Evolutionary conservation across 345 rosid species (phyloP).

Genomic region (Microthlaspi erraticum): DNA sequence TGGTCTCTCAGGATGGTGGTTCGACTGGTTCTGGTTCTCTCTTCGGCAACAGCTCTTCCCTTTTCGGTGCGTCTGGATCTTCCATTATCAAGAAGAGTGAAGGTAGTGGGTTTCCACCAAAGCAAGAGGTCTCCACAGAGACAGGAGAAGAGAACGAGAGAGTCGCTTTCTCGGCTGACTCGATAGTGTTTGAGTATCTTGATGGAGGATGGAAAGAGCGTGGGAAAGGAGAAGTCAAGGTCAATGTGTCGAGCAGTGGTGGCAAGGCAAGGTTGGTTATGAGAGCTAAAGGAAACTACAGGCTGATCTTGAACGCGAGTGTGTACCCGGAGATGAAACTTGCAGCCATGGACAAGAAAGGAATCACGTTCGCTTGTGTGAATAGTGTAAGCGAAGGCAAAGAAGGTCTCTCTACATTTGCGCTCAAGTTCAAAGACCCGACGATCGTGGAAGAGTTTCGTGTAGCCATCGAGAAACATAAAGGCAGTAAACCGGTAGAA

Average conservation of each 20-base stretch:
- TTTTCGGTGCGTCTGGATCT: slow-evolving; percentile 56
- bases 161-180: slow-evolving; percentile 77
- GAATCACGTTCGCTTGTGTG: slow-evolving; percentile 87
- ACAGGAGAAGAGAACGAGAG: slow-evolving; percentile 95
- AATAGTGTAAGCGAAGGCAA: slow-evolving; percentile 71
- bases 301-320: slow-evolving; percentile 87
- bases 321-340: slow-evolving; percentile 95
- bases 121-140: slow-evolving; percentile 84
- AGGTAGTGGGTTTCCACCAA: slow-evolving; percentile 60
- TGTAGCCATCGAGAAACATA: slow-evolving; percentile 57
- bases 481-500: slow-evolving; percentile 51
- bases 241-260: slow-evolving; percentile 68
- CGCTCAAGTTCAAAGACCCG: slow-evolving; percentile 80
- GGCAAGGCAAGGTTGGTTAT: slow-evolving; percentile 78
- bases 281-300: slow-evolving; percentile 92
- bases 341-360: slow-evolving; percentile 90
- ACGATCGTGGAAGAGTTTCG: slow-evolving; percentile 71
- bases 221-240: slow-evolving; percentile 93
- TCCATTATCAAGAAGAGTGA: slow-evolving; percentile 64
- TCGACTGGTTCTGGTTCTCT: slow-evolving; percentile 55
- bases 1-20: slow-evolving; percentile 57
- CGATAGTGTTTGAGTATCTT: slow-evolving; percentile 70
- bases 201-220: slow-evolving; percentile 96
- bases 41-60: slow-evolving; percentile 66
- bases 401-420: slow-evolving; percentile 76